phyloP scores from a whole-genome alignment of 345 rosid genomes.

The Syzygium aqueum region DNA sequence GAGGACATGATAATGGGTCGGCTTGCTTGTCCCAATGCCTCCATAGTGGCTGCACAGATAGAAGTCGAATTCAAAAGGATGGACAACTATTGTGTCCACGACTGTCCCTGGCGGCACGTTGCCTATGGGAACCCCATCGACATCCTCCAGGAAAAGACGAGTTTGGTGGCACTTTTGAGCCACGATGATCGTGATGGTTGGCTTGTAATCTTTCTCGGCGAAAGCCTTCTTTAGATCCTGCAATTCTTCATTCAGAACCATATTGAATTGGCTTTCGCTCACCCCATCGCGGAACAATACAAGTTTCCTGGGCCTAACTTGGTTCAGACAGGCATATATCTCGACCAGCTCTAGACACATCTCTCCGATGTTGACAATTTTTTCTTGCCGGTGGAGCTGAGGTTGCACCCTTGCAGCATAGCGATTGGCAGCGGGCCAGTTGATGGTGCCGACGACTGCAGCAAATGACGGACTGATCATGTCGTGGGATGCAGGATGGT shows the following conservation, averaged over 20 bases:
- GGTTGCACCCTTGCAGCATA: conserved; percentile 71
- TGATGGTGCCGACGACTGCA: conserved; percentile 75
- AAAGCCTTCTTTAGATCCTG: conserved; percentile 43
- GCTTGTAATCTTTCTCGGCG: conserved; percentile 23
- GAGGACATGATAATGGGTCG: conserved; percentile 67
- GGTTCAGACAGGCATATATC: no score
- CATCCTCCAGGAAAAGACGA: conserved; percentile 47
- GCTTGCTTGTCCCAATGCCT: conserved; percentile 82
- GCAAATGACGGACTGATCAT: conserved; percentile 73
- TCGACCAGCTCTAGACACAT: no score
- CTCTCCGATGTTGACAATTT: conserved; percentile 56
- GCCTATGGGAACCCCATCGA: conserved; percentile 33
- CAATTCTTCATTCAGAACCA: conserved; percentile 72
- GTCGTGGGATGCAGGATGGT: conserved; percentile 63
- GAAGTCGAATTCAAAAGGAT: conserved; percentile 78
- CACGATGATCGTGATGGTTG: conserved; percentile 61
- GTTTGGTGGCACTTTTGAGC: conserved; percentile 91
- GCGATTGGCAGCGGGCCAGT: conserved; percentile 84
- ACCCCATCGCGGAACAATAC: no score
- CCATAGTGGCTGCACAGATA: conserved; percentile 84
- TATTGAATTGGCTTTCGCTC: no score
- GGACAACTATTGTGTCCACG: conserved; percentile 61
- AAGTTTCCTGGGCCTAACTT: no score
- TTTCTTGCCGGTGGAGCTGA: conserved; percentile 53
- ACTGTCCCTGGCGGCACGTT: conserved; percentile 83